Evolutionary conservation across 2,329 filamentous ascomycete species (phyloP).

Genomic region (Trichoderma semiorbis): DNA sequence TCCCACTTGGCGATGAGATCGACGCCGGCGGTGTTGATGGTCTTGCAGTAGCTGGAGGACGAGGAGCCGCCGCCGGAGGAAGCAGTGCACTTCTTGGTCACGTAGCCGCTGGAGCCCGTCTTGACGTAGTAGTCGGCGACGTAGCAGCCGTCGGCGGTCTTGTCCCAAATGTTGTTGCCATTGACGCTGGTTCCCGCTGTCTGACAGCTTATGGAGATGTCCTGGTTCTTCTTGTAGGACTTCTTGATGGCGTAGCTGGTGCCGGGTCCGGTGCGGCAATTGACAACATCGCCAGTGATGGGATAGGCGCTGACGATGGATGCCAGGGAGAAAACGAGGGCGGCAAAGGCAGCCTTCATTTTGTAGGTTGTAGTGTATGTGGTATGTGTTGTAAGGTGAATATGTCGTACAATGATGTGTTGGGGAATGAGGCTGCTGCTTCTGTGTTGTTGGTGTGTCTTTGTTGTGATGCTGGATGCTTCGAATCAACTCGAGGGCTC

Average conservation of each 20-base stretch:
- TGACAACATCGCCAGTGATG: conserved; percentile 18
- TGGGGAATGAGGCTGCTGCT: neutral
- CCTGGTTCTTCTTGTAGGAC: conserved; percentile 18
- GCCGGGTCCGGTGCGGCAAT: conserved; percentile 16
- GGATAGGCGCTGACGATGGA: conserved; percentile 13
- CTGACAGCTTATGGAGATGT: conserved; percentile 21
- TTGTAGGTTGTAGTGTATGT: neutral
- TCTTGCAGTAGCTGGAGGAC: neutral
- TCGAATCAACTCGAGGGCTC: neutral
- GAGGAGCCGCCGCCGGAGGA: neutral
- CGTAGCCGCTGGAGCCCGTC: conserved; percentile 18
- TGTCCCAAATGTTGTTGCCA: conserved; percentile 20
- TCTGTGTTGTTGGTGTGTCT: neutral
- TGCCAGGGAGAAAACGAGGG: neutral
- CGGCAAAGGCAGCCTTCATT: neutral
- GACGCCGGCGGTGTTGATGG: neutral
- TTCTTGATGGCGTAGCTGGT: conserved; percentile 14
- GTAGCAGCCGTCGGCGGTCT: conserved; percentile 20
- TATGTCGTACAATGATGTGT: neutral
- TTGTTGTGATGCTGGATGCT: neutral
- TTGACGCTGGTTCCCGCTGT: conserved; percentile 17
- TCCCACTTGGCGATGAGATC: neutral
- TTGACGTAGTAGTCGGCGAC: conserved; percentile 22
- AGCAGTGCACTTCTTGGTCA: conserved; percentile 3
- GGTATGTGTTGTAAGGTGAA: neutral